Evolutionary conservation across 2,329 filamentous ascomycete species (phyloP), one percentile per base, ranked within the genome.

Genomic region (Colletotrichum siamense): DNA sequence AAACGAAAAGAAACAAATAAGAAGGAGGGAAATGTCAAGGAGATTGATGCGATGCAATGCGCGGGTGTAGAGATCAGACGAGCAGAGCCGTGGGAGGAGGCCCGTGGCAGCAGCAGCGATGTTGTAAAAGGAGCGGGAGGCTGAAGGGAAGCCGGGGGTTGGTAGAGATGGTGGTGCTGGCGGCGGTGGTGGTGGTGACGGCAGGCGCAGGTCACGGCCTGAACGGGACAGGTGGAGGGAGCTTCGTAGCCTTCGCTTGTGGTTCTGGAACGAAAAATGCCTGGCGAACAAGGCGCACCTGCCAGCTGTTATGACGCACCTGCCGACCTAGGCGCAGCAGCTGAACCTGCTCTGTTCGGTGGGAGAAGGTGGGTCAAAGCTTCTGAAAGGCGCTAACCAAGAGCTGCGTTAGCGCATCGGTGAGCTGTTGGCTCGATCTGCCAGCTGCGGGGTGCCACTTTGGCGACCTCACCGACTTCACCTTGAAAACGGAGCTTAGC

Each of bases 111-210:
- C 28, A 57, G 65, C 28, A 57, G 65, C 26, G 52, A 32, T 39
- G 55, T 67, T 55, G 39, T 64, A 64, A 68, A 61, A 72, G 73
- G 69, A 65, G n/a, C 57, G 71, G 62, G 30, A 67, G 55, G 62
- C 66, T 55, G 72, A 22, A 52, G 66, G 66, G 32, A 36, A 49
- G 36, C 55, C 30, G 22, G 66, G 28, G 69, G 69, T 36, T 55
- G 62, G 68, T 49, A 32, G 24, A 22, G 65, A 44, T 67, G 26
- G 36, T n/a, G 57, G 24, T 44, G 62, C 4, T 71, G 39, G 39
- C 16, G 44, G 59, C 13, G 44, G 44, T 22, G 36, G 36, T 39
- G 44, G 44, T 49, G 44, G 44, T 49, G n/a, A 49, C 44, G 44
- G 44, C 44, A 49, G 44, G 44, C 44, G 44, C 44, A 49, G 44